Evolutionary conservation across 345 rosid genomes (phyloP).

Genomic region (Camelina neglecta): DNA sequence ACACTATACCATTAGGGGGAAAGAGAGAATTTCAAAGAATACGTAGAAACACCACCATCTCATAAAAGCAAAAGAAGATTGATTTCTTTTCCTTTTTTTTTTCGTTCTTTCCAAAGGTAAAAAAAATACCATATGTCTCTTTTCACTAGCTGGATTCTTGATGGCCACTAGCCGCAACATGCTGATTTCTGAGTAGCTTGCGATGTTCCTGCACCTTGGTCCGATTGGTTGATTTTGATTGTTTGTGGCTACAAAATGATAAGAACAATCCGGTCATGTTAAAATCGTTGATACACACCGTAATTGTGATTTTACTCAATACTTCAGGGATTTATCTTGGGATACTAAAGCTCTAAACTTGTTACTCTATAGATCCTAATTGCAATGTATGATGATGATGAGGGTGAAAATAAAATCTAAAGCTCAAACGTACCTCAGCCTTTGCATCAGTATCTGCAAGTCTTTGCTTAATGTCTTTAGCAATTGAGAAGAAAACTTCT

Average conservation of each 20-base stretch:
- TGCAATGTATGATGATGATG: constrained; percentile 26
- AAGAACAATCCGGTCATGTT: not conserved
- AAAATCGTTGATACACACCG: not conserved
- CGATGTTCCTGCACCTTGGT: constrained; percentile 63
- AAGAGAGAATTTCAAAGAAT: constrained; percentile 19
- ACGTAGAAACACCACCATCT: constrained; percentile 28
- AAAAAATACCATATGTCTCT: not conserved
- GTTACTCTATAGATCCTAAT: not conserved
- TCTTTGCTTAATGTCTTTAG: constrained; percentile 82
- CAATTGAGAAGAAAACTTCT: constrained; percentile 89
- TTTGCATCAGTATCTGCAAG: constrained; percentile 75
- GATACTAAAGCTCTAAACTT: not conserved
- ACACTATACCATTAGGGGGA: constrained; percentile 24
- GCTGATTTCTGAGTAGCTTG: constrained; percentile 76
- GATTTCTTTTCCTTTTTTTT: not conserved
- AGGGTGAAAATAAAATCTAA: not conserved
- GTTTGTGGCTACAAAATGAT: constrained; percentile 63
- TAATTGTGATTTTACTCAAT: not conserved
- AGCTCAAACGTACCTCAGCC: constrained; percentile 58
- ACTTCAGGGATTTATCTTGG: not conserved
- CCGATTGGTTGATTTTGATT: constrained; percentile 72
- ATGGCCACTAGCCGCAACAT: constrained; percentile 66
- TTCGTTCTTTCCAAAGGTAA: constrained; percentile 15
- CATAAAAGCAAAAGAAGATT: constrained; percentile 15
- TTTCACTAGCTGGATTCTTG: constrained; percentile 22